These are phyloP conservation scores for Paramyrothecium roridum DNA, from an alignment of 2,329 filamentous ascomycete genomes.

Conservation along the genomic window DNA sequence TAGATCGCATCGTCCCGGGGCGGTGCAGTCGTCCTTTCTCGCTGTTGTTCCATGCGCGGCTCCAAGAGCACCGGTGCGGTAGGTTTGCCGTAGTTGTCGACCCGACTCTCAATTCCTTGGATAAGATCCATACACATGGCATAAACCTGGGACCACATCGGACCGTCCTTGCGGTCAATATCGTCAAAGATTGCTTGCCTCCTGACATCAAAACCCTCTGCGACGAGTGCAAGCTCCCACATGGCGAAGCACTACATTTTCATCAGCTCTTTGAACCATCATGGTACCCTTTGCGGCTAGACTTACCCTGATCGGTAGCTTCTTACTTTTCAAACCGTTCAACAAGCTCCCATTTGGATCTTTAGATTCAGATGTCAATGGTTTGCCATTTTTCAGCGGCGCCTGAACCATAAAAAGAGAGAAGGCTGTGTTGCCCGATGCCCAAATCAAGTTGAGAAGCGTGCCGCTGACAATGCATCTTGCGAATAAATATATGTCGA, in stretches of 20 bases:
- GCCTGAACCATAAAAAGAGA: slow-evolving; percentile 75
- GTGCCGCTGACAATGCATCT: slow-evolving; percentile 61
- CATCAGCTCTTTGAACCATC: slow-evolving; percentile 12
- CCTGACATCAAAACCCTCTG: slow-evolving; percentile 68
- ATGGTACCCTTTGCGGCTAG: background rate
- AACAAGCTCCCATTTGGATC: slow-evolving; percentile 90
- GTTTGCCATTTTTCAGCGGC: slow-evolving; percentile 80
- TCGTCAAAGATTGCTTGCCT: slow-evolving; percentile 82
- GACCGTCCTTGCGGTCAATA: slow-evolving; percentile 75
- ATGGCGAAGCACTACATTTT: slow-evolving; percentile 70
- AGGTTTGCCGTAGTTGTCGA: slow-evolving; percentile 58
- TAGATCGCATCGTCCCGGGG: slow-evolving; percentile 44
- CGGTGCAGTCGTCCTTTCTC: slow-evolving; percentile 34
- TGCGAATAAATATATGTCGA: slow-evolving; percentile 50
- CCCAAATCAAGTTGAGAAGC: slow-evolving; percentile 71
- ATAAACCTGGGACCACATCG: slow-evolving; percentile 79
- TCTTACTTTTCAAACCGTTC: slow-evolving; percentile 80
- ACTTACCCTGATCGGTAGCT: slow-evolving; percentile 67
- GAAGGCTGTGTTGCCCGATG: slow-evolving; percentile 73
- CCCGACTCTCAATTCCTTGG: slow-evolving; percentile 62
- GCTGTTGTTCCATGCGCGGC: slow-evolving; percentile 23
- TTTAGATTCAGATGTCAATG: slow-evolving; percentile 79
- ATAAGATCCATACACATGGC: slow-evolving; percentile 67
- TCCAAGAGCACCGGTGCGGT: slow-evolving; percentile 27
- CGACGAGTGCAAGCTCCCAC: slow-evolving; percentile 85